A percentile compares a stretch with the other conserved stretches of the same genome.
Evolutionary conservation across 192 early-diverging fungal genomes (phyloP).

Genomic region (Coemansia sp.): DNA sequence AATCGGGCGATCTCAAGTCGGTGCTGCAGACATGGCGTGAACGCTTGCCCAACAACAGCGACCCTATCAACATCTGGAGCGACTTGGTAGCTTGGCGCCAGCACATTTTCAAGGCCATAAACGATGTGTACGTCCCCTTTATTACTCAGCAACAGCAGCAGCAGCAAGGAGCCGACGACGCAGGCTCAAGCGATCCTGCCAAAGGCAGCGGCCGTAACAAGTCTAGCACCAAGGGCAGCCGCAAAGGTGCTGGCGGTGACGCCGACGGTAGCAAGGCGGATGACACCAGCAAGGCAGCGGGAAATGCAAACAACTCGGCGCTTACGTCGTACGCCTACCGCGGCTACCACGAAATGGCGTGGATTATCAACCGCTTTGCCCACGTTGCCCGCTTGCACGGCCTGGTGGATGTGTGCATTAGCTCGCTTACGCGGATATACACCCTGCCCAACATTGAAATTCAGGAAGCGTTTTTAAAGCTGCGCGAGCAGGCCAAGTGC

Average conservation of each 20-base stretch:
- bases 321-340: slow-evolving; percentile 86
- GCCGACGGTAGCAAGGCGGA: slow-evolving; percentile 14
- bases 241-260: slow-evolving; percentile 20
- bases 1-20: slow-evolving; percentile 85
- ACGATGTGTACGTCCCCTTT: slow-evolving; percentile 90
- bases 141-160: slow-evolving; percentile 50
- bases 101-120: slow-evolving; percentile 95
- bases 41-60: slow-evolving; percentile 92
- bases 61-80: slow-evolving; percentile 98
- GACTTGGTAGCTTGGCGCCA: slow-evolving; percentile 97
- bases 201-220: slow-evolving; percentile 46
- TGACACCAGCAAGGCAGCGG: neutral
- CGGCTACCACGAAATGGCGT: slow-evolving; percentile 99
- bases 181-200: slow-evolving; percentile 1
- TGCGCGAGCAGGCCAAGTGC: slow-evolving; percentile 98
- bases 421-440: slow-evolving; percentile 92
- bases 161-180: slow-evolving; percentile 13
- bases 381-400: slow-evolving; percentile 93
- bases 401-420: slow-evolving; percentile 92
- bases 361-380: slow-evolving; percentile 99
- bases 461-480: slow-evolving; percentile 95
- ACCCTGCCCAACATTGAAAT: slow-evolving; percentile 99
- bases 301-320: slow-evolving; percentile 25
- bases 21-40: slow-evolving; percentile 95
- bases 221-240: slow-evolving; percentile 45